Conservation (phyloP, 1,284 basidiomycete genomes). For the Sporisorium scitamineum region DNA sequence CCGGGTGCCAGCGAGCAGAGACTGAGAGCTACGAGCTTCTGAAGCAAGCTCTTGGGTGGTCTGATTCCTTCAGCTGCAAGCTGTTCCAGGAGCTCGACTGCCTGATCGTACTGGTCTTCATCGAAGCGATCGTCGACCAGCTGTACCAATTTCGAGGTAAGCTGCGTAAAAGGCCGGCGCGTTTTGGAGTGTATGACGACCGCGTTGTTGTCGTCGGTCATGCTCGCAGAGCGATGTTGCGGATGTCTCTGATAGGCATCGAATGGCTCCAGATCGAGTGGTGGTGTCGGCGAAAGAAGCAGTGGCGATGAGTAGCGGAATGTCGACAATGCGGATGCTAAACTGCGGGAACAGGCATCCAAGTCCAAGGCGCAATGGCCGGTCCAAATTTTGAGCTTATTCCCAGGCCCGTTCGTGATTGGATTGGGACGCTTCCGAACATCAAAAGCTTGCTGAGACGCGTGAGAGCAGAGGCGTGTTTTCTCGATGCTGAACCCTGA, state of each 20-base stretch:
- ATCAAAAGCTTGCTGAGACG: background rate
- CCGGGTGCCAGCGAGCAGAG: conserved; percentile 41
- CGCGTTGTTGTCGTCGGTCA: conserved; percentile 21
- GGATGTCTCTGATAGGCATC: background rate
- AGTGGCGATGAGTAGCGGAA: background rate
- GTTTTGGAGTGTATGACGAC: conserved; percentile 7
- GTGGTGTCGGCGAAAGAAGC: background rate
- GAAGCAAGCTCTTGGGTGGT: conserved; percentile 15
- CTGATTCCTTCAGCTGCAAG: conserved; percentile 19
- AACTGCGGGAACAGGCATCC: background rate
- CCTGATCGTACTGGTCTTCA: conserved; percentile 49
- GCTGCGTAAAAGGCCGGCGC: conserved; percentile 7
- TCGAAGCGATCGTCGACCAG: conserved; percentile 49
- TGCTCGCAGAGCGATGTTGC: background rate
- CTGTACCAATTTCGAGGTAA: conserved; percentile 21
- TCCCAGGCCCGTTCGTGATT: background rate
- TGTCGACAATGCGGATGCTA: background rate
- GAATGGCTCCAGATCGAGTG: background rate
- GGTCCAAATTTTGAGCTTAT: background rate
- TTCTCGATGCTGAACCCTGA: background rate
- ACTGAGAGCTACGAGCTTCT: conserved; percentile 42
- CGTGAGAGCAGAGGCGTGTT: conserved; percentile 4
- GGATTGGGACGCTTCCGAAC: background rate
- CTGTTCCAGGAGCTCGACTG: conserved; percentile 41
- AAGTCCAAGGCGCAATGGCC: background rate